A percentile compares a stretch with the other conserved stretches of the same genome.
phyloP scores from a whole-genome alignment of 805 yeast genomes.

The Lipomyces lipofer region DNA sequence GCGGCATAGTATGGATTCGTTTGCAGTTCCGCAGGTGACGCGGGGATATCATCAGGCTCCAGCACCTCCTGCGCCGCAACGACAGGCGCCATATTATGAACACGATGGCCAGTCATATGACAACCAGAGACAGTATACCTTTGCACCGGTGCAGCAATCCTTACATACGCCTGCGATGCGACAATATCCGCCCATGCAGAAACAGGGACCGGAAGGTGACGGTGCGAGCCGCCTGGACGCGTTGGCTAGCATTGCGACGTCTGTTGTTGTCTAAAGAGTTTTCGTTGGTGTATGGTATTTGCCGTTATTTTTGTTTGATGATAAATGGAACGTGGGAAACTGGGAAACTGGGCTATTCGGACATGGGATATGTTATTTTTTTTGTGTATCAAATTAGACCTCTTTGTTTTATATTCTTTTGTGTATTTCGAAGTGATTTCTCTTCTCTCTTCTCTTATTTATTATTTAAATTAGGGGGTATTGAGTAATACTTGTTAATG shows the following conservation, averaged over 20 bases:
- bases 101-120: not conserved
- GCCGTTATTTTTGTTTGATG: too few species aligned
- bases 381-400: too few species aligned
- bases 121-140: not conserved
- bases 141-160: not conserved
- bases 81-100: not conserved
- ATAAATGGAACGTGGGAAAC: too few species aligned
- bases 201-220: not conserved
- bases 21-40: not conserved
- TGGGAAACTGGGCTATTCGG: too few species aligned
- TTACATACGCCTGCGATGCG: constrained; percentile 1
- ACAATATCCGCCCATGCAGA: not conserved
- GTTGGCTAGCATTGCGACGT: constrained; percentile 12
- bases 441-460: too few species aligned
- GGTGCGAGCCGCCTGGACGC: constrained; percentile 16
- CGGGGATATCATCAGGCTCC: not conserved
- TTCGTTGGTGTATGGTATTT: too few species aligned
- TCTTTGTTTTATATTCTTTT: too few species aligned
- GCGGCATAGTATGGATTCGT: not conserved
- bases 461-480: too few species aligned
- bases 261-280: constrained; percentile 9
- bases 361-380: too few species aligned
- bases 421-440: too few species aligned
- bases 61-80: not conserved
- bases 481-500: too few species aligned